Conservation (phyloP, 768 basidiomycete species). For the Neoboletus subvelutipes region DNA sequence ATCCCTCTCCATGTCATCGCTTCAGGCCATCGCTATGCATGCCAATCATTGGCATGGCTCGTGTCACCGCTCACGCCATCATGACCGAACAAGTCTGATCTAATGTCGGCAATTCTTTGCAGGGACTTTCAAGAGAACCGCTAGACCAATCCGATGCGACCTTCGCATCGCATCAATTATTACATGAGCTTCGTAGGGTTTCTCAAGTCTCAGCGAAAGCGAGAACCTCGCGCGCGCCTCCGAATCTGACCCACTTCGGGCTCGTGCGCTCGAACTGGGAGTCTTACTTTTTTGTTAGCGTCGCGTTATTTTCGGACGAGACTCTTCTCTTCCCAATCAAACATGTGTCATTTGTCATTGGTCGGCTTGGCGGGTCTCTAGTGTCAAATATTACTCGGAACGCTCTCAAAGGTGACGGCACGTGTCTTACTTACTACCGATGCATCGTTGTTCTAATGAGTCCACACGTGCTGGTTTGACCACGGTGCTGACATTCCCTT, state of each 20-base stretch:
- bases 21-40: neutral
- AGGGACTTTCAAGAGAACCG: neutral
- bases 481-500: neutral
- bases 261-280: neutral
- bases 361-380: neutral
- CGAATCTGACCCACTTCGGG: neutral
- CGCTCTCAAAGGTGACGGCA: slow-evolving; percentile 12
- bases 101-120: neutral
- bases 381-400: neutral
- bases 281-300: neutral
- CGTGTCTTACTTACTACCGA: slow-evolving; percentile 2
- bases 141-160: neutral
- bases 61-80: neutral
- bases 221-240: neutral
- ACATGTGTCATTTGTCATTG: neutral
- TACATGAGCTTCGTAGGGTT: neutral
- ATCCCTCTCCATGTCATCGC: neutral
- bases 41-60: neutral
- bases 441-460: neutral
- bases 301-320: neutral
- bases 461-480: neutral
- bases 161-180: neutral
- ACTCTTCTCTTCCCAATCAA: too few relatives aligned
- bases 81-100: slow-evolving; percentile 4
- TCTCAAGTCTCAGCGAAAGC: neutral